Conservation (phyloP, 2,329 filamentous ascomycete genomes). For the Venturia nashicola region DNA sequence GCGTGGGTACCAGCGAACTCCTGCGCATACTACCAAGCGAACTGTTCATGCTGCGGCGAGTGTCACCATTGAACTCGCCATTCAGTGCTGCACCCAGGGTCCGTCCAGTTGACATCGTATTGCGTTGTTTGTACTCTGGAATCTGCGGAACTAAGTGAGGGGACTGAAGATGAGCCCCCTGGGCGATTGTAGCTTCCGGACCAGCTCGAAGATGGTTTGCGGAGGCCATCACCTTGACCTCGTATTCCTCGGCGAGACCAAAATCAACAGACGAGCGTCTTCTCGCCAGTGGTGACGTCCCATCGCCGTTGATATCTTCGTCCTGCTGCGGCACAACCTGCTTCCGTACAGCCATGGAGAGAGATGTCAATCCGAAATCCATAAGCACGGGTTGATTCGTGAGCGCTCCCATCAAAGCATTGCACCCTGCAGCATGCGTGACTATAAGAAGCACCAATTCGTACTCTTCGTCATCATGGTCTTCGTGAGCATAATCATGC, state of each 20-base stretch:
- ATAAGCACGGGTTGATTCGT: conserved; percentile 84
- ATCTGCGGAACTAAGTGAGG: conserved; percentile 16
- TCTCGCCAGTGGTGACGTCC: conserved; percentile 13
- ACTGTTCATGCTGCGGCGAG: conserved; percentile 19
- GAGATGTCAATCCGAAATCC: conserved; percentile 78
- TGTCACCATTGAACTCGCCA: neutral
- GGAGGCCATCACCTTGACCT: conserved; percentile 62
- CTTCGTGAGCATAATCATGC: conserved; percentile 21
- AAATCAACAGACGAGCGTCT: conserved; percentile 29
- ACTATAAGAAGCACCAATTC: conserved; percentile 78
- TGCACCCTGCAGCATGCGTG: conserved; percentile 91
- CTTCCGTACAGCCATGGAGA: conserved; percentile 73
- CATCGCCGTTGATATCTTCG: neutral
- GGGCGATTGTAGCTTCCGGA: conserved; percentile 24
- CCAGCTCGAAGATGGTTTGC: conserved; percentile 57
- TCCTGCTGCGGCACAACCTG: conserved; percentile 11
- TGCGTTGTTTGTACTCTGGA: conserved; percentile 12
- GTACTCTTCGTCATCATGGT: conserved; percentile 49
- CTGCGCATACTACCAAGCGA: conserved; percentile 28
- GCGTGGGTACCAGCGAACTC: conserved; percentile 17
- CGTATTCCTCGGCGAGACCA: conserved; percentile 48
- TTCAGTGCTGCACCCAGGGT: conserved; percentile 12
- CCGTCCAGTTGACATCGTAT: conserved; percentile 17
- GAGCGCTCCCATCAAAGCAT: conserved; percentile 83
- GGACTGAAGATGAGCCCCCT: conserved; percentile 19